phyloP scores from a whole-genome alignment of 2,329 filamentous ascomycete species.

The Penicillium sp. region DNA sequence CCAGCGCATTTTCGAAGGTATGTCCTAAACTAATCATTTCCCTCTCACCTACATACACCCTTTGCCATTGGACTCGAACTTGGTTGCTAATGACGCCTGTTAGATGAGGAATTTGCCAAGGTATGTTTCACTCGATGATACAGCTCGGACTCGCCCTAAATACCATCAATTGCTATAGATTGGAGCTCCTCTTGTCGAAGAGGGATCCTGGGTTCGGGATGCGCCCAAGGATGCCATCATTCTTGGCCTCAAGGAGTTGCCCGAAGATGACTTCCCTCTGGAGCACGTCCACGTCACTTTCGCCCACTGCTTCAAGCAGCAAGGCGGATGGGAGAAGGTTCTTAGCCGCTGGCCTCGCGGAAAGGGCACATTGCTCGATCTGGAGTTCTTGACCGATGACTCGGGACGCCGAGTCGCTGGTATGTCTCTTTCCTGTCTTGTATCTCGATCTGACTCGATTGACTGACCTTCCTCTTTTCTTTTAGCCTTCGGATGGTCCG shows the following conservation, averaged over 20 bases:
- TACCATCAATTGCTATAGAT: conserved; percentile 55
- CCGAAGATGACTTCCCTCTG: conserved; percentile 65
- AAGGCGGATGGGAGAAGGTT: conserved; percentile 73
- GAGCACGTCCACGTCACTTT: conserved; percentile 71
- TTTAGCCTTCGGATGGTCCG: conserved; percentile 58
- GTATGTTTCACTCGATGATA: conserved; percentile 18
- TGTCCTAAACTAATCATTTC: conserved; percentile 6
- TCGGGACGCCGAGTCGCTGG: conserved; percentile 56
- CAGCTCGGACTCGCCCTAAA: conserved; percentile 4
- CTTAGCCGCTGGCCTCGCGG: conserved; percentile 75
- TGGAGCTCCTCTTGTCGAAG: conserved; percentile 62
- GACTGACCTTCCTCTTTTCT: conserved; percentile 4
- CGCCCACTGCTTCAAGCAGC: conserved; percentile 71
- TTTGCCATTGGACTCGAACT: background rate
- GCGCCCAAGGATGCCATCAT: conserved; percentile 67
- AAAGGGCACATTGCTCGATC: conserved; percentile 72
- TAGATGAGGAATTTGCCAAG: conserved; percentile 38
- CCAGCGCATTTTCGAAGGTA: conserved; percentile 58
- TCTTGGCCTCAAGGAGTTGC: conserved; percentile 73
- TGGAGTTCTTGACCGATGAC: conserved; percentile 79
- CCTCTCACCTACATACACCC: background rate
- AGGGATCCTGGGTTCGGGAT: conserved; percentile 62
- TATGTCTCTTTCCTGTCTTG: conserved; percentile 15
- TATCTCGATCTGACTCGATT: background rate
- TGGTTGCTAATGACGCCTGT: conserved; percentile 12